Conservation (phyloP, 495 filamentous ascomycete species). For the Podospora pseudopauciseta region DNA sequence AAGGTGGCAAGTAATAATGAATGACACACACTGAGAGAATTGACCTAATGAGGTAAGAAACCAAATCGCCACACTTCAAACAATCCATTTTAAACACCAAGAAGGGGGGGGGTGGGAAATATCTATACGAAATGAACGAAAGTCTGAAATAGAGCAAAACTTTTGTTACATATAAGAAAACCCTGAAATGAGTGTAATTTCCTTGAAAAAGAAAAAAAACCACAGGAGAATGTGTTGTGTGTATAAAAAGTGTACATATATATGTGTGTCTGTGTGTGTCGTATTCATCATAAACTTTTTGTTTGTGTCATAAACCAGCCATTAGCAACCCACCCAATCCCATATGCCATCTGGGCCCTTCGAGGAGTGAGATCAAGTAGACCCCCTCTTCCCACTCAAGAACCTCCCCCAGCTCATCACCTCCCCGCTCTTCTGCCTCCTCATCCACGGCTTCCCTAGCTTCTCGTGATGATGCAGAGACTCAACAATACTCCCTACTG, state of each 20-base stretch:
- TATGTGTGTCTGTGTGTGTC: neutral
- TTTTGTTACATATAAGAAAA: too few species aligned
- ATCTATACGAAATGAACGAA: neutral
- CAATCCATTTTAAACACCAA: neutral
- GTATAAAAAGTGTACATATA: neutral
- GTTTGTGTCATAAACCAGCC: neutral
- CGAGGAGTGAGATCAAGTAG: neutral
- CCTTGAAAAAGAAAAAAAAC: neutral
- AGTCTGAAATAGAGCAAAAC: neutral
- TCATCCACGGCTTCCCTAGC: neutral
- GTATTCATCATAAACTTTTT: neutral
- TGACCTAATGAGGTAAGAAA: neutral
- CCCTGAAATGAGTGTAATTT: too few species aligned
- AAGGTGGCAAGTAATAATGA: too few species aligned
- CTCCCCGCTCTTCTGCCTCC: neutral
- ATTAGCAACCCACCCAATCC: neutral
- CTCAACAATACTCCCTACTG: neutral
- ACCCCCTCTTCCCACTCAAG: neutral
- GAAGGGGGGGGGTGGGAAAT: neutral
- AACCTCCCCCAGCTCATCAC: neutral
- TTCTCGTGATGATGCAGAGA: neutral
- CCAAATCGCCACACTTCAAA: neutral
- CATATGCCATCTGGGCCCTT: neutral
- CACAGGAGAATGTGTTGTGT: neutral
- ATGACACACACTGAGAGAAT: neutral